Percentiles rank a stretch among this genome's conserved stretches.
These are phyloP conservation scores for Alloascoidea hylecoeti DNA, from an alignment of 805 yeast species.

Conservation along the genomic window DNA sequence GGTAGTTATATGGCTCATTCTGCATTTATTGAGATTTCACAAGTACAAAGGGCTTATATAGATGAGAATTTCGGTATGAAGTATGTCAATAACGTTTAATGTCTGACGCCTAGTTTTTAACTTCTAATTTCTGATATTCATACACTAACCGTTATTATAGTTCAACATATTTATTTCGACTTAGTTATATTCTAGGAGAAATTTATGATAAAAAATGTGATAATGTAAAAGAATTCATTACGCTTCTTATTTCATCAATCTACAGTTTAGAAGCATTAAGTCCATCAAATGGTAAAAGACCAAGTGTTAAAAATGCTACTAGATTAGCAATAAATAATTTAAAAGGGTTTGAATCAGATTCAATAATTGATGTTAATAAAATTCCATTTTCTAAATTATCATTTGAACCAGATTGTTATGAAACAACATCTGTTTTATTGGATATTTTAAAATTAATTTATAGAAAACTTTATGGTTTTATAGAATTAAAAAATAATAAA, in stretches of 20 bases:
- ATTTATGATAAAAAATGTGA: background rate
- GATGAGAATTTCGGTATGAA: too few relatives aligned
- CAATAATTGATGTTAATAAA: background rate
- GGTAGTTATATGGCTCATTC: too few relatives aligned
- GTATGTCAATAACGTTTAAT: too few relatives aligned
- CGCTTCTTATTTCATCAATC: background rate
- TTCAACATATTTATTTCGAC: background rate
- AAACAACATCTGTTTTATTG: background rate
- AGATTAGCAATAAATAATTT: background rate
- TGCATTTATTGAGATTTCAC: too few relatives aligned
- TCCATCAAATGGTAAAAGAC: background rate
- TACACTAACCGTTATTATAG: too few relatives aligned
- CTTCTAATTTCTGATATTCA: too few relatives aligned
- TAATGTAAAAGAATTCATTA: background rate
- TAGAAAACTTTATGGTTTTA: background rate
- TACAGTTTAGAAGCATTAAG: background rate
- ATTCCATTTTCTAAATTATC: background rate
- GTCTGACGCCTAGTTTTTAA: too few relatives aligned
- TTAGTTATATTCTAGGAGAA: background rate
- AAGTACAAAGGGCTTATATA: too few relatives aligned
- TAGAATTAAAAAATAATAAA: background rate
- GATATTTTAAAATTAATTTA: background rate
- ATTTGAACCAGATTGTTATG: background rate
- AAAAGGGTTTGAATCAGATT: background rate
- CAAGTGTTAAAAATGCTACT: background rate